Percentiles rank a stretch among this genome's conserved stretches.
Evolutionary conservation across 495 filamentous ascomycete species (phyloP).

Genomic region (Tuber melanosporum): DNA sequence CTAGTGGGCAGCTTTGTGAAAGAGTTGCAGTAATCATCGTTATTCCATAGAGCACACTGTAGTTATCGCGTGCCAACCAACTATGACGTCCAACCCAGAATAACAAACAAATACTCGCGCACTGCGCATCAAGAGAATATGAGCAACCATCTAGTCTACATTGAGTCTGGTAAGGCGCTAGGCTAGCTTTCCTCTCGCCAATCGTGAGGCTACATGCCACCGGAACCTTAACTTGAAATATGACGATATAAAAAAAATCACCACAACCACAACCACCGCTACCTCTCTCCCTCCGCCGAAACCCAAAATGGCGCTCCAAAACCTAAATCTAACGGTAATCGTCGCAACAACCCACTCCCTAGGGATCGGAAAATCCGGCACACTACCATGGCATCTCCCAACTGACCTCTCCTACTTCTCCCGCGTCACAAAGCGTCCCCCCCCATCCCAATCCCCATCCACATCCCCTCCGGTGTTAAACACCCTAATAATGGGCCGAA

Average conservation of each 20-base stretch:
- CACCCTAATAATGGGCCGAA: slow-evolving; percentile 92
- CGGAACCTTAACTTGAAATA: background rate
- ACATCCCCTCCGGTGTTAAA: slow-evolving; percentile 47
- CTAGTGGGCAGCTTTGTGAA: no score
- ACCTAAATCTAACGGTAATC: slow-evolving; percentile 65
- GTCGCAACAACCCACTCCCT: slow-evolving; percentile 59
- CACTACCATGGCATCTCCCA: slow-evolving; percentile 84
- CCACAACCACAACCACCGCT: background rate
- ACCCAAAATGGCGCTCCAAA: slow-evolving; percentile 44
- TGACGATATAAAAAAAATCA: background rate
- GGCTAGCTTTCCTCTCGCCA: background rate
- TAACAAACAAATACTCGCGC: no score
- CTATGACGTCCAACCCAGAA: background rate
- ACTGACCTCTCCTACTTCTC: slow-evolving; percentile 92
- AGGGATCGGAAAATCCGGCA: slow-evolving; percentile 76
- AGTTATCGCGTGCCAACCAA: background rate
- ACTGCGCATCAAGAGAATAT: background rate
- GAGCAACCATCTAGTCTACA: background rate
- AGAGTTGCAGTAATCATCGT: no score
- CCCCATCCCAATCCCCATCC: slow-evolving; percentile 28
- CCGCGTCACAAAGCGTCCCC: slow-evolving; percentile 68
- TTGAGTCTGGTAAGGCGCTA: background rate
- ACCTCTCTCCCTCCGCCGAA: no score
- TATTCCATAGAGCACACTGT: no score
- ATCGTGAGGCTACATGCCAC: background rate